phyloP scores from a whole-genome alignment of 169 alveolate genomes.

The Plasmodium cynomolgi region DNA sequence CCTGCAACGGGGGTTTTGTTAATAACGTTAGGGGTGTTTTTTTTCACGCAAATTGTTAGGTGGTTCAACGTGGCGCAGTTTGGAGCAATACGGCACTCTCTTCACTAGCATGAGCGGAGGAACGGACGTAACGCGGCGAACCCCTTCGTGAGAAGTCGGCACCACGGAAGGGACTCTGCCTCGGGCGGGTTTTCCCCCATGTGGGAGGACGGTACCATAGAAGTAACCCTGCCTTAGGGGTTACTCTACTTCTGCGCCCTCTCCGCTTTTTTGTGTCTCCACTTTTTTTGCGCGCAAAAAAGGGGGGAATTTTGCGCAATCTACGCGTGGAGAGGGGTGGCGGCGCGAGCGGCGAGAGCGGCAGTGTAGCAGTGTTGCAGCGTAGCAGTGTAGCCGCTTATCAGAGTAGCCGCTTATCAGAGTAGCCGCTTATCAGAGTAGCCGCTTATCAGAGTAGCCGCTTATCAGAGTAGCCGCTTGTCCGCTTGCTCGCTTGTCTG shows the following conservation, averaged over 20 bases:
- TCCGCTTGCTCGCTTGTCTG: background rate
- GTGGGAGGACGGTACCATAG: background rate
- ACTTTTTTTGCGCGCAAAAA: background rate
- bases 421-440: background rate
- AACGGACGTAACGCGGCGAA: too few species aligned
- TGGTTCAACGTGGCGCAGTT: background rate
- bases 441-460: background rate
- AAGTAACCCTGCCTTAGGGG: background rate
- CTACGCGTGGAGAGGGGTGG: background rate
- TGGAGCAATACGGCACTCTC: background rate
- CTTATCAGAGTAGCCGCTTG: background rate
- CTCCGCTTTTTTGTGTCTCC: slow-evolving; percentile 6
- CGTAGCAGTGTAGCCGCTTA: background rate
- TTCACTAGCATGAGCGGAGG: too few species aligned
- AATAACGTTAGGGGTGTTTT: background rate
- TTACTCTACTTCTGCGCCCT: slow-evolving; percentile 32
- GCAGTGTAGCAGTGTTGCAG: background rate
- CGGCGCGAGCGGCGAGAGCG: background rate
- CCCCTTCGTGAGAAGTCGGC: background rate
- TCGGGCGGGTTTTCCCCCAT: background rate
- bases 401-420: background rate
- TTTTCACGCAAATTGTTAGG: background rate
- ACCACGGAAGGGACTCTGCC: background rate
- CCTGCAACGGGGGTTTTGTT: slow-evolving; percentile 62
- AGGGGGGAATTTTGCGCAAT: background rate